phyloP scores from a whole-genome alignment of 257 asterid genomes.

The Nyctanthes arbortristis region DNA sequence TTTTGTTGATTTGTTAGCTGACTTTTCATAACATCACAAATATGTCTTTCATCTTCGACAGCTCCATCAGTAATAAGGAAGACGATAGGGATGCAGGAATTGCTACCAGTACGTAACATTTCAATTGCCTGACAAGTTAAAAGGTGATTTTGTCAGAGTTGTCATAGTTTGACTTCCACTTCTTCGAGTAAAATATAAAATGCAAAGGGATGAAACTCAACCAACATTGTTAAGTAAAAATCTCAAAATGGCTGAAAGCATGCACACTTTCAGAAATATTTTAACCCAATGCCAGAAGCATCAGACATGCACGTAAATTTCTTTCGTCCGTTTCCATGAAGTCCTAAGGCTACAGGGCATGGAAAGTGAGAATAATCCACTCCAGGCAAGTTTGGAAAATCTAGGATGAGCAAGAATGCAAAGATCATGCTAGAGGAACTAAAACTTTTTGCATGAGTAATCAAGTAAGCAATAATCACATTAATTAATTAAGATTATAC shows the following conservation, averaged over 20 bases:
- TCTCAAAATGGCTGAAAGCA: background rate
- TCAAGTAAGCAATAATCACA: background rate
- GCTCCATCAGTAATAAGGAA: conserved; percentile 91
- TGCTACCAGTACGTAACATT: conserved; percentile 58
- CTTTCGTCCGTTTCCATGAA: background rate
- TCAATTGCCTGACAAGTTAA: conserved; percentile 62
- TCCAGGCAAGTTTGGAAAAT: conserved; percentile 7
- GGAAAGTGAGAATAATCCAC: background rate
- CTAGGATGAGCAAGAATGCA: background rate
- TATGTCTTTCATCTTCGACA: conserved; percentile 82
- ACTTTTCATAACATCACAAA: conserved; percentile 63
- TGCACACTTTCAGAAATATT: background rate
- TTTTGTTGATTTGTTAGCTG: conserved; percentile 43
- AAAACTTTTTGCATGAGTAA: background rate
- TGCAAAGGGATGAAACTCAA: background rate
- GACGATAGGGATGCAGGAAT: conserved; percentile 63
- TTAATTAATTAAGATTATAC: background rate
- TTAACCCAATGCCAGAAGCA: conserved; percentile 8
- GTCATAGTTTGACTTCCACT: conserved; percentile 7
- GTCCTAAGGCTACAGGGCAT: conserved; percentile 7
- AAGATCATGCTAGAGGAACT: background rate
- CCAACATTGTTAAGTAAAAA: background rate
- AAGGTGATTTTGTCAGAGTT: conserved; percentile 10
- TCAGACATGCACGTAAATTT: conserved; percentile 7
- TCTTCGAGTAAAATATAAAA: background rate